phyloP scores from a whole-genome alignment of 257 asterid species.

The Plantago major region DNA sequence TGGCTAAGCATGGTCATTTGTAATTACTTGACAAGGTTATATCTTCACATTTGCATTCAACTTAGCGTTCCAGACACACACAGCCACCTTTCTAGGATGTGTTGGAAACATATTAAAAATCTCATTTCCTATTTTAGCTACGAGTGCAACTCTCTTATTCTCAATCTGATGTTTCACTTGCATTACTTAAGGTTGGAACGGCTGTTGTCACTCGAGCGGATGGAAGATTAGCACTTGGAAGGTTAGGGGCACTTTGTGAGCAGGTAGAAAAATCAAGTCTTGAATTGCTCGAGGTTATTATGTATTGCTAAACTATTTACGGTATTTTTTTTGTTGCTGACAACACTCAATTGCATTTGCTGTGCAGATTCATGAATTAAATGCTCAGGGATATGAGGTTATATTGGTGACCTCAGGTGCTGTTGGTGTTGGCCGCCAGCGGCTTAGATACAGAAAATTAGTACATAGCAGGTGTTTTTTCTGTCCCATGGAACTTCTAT shows the following conservation, averaged over 20 bases:
- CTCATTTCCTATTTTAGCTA: not conserved
- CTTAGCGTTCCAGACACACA: too few species aligned
- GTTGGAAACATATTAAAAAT: not conserved
- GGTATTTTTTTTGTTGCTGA: slow-evolving; percentile 12
- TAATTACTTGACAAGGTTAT: not conserved
- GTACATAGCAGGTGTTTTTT: slow-evolving; percentile 76
- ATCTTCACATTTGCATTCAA: not conserved
- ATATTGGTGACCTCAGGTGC: slow-evolving; percentile 98
- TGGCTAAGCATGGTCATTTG: not conserved
- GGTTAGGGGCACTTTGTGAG: slow-evolving; percentile 95
- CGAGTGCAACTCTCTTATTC: not conserved
- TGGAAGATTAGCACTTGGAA: slow-evolving; percentile 93
- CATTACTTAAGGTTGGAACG: slow-evolving; percentile 65
- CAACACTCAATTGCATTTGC: slow-evolving; percentile 20
- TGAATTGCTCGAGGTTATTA: slow-evolving; percentile 3
- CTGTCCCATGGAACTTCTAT: not conserved
- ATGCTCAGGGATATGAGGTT: slow-evolving; percentile 79
- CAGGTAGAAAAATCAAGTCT: slow-evolving; percentile 49
- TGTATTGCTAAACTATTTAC: slow-evolving; percentile 9
- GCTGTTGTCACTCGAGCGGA: slow-evolving; percentile 72
- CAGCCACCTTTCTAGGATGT: too few species aligned
- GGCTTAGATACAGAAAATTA: slow-evolving; percentile 73
- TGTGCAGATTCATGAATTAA: slow-evolving; percentile 83
- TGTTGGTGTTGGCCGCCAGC: slow-evolving; percentile 95
- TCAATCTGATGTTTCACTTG: slow-evolving; percentile 14